These are phyloP conservation scores for Geum urbanum DNA, from an alignment of 306 rosid species.

Conservation along the genomic window DNA sequence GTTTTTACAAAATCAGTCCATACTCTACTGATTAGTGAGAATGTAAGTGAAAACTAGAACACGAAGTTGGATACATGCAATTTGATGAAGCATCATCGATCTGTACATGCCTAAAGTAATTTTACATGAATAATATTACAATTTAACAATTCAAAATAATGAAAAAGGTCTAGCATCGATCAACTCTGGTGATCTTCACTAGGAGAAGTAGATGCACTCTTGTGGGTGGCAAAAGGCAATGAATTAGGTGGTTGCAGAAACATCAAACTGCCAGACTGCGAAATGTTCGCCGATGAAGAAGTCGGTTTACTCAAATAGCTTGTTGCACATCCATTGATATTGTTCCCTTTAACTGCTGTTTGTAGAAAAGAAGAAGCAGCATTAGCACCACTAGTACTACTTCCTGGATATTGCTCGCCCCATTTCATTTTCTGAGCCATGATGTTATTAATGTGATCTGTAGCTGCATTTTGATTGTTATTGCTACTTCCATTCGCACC, in stretches of 20 bases:
- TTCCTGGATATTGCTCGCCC: constrained; percentile 40
- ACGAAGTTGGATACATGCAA: not conserved
- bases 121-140: not conserved
- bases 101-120: not conserved
- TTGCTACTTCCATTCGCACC: constrained; percentile 15
- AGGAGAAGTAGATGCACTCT: constrained; percentile 64
- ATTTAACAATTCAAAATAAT: not conserved
- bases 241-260: constrained; percentile 41
- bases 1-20: no score
- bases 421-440: constrained; percentile 37
- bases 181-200: constrained; percentile 34
- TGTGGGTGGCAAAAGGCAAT: constrained; percentile 51
- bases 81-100: not conserved
- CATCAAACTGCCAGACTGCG: constrained; percentile 41
- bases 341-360: constrained; percentile 24
- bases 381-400: not conserved
- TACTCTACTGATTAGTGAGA: not conserved
- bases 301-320: constrained; percentile 48
- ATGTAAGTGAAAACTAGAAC: not conserved
- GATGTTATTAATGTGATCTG: constrained; percentile 18
- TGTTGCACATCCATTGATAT: constrained; percentile 38
- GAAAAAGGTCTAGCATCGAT: not conserved
- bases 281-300: not conserved
- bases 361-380: constrained; percentile 19
- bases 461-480: constrained; percentile 23